Base-by-base conservation (phyloP, 148 eudicot species). In the Vaccinium myrtillus region DNA sequence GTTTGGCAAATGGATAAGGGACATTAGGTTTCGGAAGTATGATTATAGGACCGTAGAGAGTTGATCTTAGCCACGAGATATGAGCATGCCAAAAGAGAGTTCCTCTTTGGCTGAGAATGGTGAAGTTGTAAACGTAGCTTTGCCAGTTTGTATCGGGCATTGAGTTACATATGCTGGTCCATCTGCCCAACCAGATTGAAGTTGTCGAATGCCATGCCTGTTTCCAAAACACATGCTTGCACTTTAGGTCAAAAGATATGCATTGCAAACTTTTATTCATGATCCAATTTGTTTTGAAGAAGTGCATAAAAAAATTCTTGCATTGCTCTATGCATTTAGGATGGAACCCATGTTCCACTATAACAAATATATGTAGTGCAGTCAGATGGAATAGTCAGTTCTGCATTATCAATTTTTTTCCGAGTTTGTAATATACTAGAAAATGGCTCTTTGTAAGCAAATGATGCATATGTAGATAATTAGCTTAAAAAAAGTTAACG, bases 141-240 rank as follows among this genome's bases (percentile, higher is more conserved):
- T 90, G 92, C 94, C 90, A 43, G 89, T 90, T 84, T 90, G 93
- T 48, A 92, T 92, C 13, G 94, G 94, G 56, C 93, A 92, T 16
- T 92, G 94, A 2, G 93, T 92, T n/a, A 90, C 80, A 39, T 92
- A 92, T 8, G 93, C 88, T 3, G 94, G 94, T 10, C 94, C 94
- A 77, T 92, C 94, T 1, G 94, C 94, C 93, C 94, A 92, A 7
- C 94, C 94, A 32, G 92, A 88, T 51, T 87, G 85, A 54, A 92
- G 82, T 43, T 90, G 92, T 76, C 92, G 69, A 6, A 89, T 84
- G 1, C 94, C 93, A 83, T 92, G 94, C 94, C 92, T 92, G 83
- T 86, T 73, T 53, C 59, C 27, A 32, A 63, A 8, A 69, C 19
- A 69, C 18, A 65, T 27, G 18, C 58, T 12, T 27, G 6, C 74